Evolutionary conservation across 1,139 yeast species (phyloP), one percentile per base, ranked within the genome.

Genomic region (Meyerozyma carpophila): DNA sequence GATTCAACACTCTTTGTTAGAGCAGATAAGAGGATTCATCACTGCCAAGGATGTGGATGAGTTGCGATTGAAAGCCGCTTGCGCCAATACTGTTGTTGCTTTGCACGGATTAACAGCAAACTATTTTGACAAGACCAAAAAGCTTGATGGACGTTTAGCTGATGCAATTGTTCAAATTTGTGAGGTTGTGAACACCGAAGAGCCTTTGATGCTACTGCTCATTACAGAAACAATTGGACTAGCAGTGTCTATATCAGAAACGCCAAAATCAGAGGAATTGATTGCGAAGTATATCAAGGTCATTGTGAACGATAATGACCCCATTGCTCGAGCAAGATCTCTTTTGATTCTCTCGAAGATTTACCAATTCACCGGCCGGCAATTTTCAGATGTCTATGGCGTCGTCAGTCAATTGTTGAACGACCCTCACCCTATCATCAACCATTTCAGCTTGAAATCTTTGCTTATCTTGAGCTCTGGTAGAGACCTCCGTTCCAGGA

Each of bases 401-500:
- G 80, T 88, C 5, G 59, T 83, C 8, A 62, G 73, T 14, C 84
- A 87, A 20, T 68, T 91, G 39, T 64, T 85, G 3, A 68, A 68
- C 32, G 98, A 91, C 62, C 94, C 96, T 0, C 93, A 91, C 57
- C 96, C 96, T 0, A 67, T 79, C 3, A 90, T 93, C 11, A 90
- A 87, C 57, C 75, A 78, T 45, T 84, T 88, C 72, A 75, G 94
- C 0, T 59, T 90, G 48, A 76, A 75, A 43, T 77, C 95, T 0
- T 61, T 86, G 34, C 62, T 75, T 3, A 66, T 75, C 6, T 64
- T 86, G 11, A 70, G 89, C 41, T 80, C 37, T 18, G 37, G 26
- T 2, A 11, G 37, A 11, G 26, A 34, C 9, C 16, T 34, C 21
- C 10, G 25, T 10, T 18, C 26, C 26, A 18, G 16, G 41, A 64